phyloP scores from a whole-genome alignment of 2,329 filamentous ascomycete species.

The Claviceps pusilla region DNA sequence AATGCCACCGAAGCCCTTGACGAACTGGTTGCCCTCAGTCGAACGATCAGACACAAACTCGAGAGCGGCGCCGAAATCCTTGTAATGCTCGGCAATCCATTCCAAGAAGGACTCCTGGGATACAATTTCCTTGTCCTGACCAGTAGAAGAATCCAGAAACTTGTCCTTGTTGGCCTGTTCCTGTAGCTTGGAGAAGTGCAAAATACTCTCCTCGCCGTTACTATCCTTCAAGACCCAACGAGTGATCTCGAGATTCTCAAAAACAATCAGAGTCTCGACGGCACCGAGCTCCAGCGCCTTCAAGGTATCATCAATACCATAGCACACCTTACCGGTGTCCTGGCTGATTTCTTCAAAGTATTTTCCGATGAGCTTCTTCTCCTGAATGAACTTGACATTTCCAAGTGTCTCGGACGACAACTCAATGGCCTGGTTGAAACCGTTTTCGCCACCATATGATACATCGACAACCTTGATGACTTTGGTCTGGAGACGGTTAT shows the following conservation, averaged over 20 bases:
- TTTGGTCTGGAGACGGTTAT: slow-evolving; percentile 77
- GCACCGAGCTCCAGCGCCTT: slow-evolving; percentile 94
- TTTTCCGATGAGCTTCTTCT: slow-evolving; percentile 98
- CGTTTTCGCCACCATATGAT: slow-evolving; percentile 96
- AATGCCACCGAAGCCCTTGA: slow-evolving; percentile 98
- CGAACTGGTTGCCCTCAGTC: slow-evolving; percentile 97
- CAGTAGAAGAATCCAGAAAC: slow-evolving; percentile 92
- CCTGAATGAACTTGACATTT: slow-evolving; percentile 99
- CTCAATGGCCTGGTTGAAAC: slow-evolving; percentile 98
- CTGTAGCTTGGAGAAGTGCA: slow-evolving; percentile 72
- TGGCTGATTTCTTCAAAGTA: slow-evolving; percentile 99
- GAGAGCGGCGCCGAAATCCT: slow-evolving; percentile 86
- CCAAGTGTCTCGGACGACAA: slow-evolving; percentile 85
- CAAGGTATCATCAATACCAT: slow-evolving; percentile 92
- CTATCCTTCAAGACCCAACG: slow-evolving; percentile 80
- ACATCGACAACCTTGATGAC: slow-evolving; percentile 99
- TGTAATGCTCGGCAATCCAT: slow-evolving; percentile 97
- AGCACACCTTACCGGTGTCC: slow-evolving; percentile 92
- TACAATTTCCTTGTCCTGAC: slow-evolving; percentile 91
- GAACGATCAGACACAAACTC: slow-evolving; percentile 97
- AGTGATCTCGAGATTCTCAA: slow-evolving; percentile 90
- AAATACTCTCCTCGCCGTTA: slow-evolving; percentile 52
- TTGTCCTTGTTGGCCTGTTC: slow-evolving; percentile 60
- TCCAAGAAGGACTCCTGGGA: slow-evolving; percentile 90
- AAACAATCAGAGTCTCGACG: slow-evolving; percentile 87